phyloP scores from a whole-genome alignment of 495 filamentous ascomycete species.

The Amorphotheca resinae region DNA sequence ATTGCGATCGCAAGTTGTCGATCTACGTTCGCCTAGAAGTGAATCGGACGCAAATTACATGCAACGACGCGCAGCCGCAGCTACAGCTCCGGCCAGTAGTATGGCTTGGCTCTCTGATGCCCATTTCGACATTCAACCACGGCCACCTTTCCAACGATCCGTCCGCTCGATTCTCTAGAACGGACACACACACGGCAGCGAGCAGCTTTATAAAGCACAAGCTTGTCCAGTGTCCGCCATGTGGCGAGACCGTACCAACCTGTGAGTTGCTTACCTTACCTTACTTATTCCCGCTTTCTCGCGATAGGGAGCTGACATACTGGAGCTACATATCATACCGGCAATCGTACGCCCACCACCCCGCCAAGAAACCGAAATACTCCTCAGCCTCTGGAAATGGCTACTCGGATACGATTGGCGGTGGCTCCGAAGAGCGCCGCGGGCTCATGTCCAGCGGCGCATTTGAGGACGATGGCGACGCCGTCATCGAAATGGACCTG shows the following conservation, averaged over 20 bases:
- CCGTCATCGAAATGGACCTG: conserved; percentile 96
- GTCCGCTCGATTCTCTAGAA: too few relatives aligned
- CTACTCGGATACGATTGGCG: conserved; percentile 36
- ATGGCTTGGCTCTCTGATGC: too few relatives aligned
- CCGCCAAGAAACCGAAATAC: conserved; percentile 70
- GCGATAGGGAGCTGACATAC: conserved; percentile 1
- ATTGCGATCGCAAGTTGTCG: background rate
- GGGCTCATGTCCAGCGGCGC: conserved; percentile 71
- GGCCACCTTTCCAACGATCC: background rate
- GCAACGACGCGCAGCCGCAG: too few relatives aligned
- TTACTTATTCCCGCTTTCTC: background rate
- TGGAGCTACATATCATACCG: conserved; percentile 93
- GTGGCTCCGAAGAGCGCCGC: conserved; percentile 63
- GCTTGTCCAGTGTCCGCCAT: conserved; percentile 3
- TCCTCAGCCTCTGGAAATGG: conserved; percentile 49
- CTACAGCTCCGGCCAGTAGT: too few relatives aligned
- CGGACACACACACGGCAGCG: too few relatives aligned
- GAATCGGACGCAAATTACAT: too few relatives aligned
- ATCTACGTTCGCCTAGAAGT: background rate
- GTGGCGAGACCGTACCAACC: conserved; percentile 85
- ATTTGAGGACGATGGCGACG: conserved; percentile 78
- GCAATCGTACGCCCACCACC: conserved; percentile 93
- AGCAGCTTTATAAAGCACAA: background rate
- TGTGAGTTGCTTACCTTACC: conserved; percentile 42
- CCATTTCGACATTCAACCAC: background rate